Conservation (phyloP, 2,329 filamentous ascomycete genomes). For the Coniella lustricola region DNA sequence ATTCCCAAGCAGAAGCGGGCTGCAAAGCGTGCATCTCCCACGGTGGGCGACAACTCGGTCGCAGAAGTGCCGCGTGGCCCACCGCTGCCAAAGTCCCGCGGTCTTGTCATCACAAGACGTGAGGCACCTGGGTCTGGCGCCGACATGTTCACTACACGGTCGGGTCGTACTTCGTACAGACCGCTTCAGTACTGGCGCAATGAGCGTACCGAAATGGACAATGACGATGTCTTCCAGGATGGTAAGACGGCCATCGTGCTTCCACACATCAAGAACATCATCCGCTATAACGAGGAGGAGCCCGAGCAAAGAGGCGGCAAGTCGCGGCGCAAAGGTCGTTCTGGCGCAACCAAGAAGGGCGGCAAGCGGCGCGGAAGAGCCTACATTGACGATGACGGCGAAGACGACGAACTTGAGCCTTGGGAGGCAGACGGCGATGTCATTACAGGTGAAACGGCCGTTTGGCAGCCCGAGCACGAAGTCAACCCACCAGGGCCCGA, state of each 20-base stretch:
- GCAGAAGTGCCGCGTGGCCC: constrained; percentile 45
- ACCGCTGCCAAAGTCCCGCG: constrained; percentile 47
- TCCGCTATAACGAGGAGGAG: constrained; percentile 61
- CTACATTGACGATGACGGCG: constrained; percentile 42
- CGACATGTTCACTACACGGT: constrained; percentile 56
- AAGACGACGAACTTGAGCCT: constrained; percentile 52
- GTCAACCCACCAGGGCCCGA: constrained; percentile 44
- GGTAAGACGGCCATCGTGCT: constrained; percentile 52
- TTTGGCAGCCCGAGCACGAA: constrained; percentile 56
- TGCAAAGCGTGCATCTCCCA: constrained; percentile 32
- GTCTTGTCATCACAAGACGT: constrained; percentile 45
- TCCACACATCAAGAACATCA: constrained; percentile 67
- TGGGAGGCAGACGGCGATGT: constrained; percentile 66
- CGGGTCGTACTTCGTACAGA: constrained; percentile 68
- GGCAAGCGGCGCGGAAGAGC: constrained; percentile 25
- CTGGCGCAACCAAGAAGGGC: constrained; percentile 20
- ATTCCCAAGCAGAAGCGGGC: constrained; percentile 27
- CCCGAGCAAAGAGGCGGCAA: constrained; percentile 19
- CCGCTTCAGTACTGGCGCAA: constrained; percentile 84
- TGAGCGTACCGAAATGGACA: constrained; percentile 66
- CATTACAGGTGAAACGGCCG: constrained; percentile 55
- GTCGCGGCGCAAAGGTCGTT: constrained; percentile 7
- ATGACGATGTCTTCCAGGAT: constrained; percentile 36
- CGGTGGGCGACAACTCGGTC: constrained; percentile 38
- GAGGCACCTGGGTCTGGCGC: constrained; percentile 35